Evolutionary conservation across 768 basidiomycete species (phyloP).

Genomic region (Phaffia australis): DNA sequence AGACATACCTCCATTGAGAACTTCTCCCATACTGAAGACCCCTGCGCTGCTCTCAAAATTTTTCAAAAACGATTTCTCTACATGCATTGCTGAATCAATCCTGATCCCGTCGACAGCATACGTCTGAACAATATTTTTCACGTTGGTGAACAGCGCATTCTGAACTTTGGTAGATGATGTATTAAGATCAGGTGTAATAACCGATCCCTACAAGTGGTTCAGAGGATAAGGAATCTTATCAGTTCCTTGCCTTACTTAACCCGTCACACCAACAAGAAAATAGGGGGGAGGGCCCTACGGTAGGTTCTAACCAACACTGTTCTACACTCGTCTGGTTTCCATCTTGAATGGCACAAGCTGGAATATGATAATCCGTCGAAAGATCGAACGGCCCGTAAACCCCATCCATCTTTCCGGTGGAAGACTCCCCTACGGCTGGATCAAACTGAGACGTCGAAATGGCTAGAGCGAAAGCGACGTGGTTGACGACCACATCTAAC

Average conservation of each 20-base stretch:
- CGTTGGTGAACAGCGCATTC: not conserved
- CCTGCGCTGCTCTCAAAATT: not conserved
- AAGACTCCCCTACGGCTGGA: conserved; percentile 11
- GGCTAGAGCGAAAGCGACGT: conserved; percentile 17
- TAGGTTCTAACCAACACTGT: conserved; percentile 9
- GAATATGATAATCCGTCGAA: conserved; percentile 6
- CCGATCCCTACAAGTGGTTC: no score
- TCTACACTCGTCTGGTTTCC: conserved; percentile 1
- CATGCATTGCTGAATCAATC: conserved; percentile 19
- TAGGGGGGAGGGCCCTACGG: not conserved
- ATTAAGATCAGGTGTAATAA: conserved; percentile 19
- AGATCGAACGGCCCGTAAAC: conserved; percentile 17
- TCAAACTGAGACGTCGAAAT: conserved; percentile 4
- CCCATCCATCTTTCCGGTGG: not conserved
- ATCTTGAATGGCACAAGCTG: conserved; percentile 13
- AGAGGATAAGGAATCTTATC: no score
- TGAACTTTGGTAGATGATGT: conserved; percentile 1
- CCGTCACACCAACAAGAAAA: no score
- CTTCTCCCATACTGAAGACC: conserved; percentile 17
- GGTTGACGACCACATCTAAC: conserved; percentile 21
- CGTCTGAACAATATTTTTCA: conserved; percentile 14
- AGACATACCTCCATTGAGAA: conserved; percentile 16
- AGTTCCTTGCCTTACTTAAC: no score
- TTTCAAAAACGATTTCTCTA: conserved; percentile 16
- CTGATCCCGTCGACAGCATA: conserved; percentile 19